Conservation (phyloP, 805 yeast genomes). For the Pichia scutulata region DNA sequence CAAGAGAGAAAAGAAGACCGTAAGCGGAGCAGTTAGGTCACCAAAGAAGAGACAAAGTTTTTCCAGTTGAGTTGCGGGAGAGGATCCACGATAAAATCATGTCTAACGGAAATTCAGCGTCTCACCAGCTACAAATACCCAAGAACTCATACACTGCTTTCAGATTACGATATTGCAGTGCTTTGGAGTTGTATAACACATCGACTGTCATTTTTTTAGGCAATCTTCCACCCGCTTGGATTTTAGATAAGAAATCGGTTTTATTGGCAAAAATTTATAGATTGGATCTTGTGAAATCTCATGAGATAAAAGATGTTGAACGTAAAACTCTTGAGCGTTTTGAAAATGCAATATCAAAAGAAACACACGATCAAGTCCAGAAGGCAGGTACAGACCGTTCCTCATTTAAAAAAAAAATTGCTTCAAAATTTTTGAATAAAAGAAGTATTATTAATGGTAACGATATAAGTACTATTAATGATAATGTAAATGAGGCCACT, state of each 20-base stretch:
- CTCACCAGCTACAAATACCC: constrained; percentile 31
- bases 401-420: not conserved
- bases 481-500: not conserved
- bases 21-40: too few species aligned
- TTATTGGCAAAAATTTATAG: constrained; percentile 8
- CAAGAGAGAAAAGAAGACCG: too few species aligned
- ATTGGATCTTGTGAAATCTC: not conserved
- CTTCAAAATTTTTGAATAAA: not conserved
- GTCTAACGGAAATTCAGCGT: not conserved
- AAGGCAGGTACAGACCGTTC: too few species aligned
- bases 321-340: constrained; percentile 1
- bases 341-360: constrained; percentile 3
- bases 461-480: too few species aligned
- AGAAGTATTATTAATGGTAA: not conserved
- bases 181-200: constrained; percentile 39
- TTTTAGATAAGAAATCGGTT: constrained; percentile 23
- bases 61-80: not conserved
- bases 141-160: constrained; percentile 52
- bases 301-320: not conserved
- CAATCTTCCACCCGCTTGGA: constrained; percentile 51
- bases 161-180: constrained; percentile 45
- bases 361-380: not conserved
- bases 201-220: constrained; percentile 50
- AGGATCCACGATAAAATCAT: not conserved
- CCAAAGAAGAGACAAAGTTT: not conserved